Evolutionary conservation across 1,284 basidiomycete species (phyloP).

Genomic region (Gymnopus androsaceus): DNA sequence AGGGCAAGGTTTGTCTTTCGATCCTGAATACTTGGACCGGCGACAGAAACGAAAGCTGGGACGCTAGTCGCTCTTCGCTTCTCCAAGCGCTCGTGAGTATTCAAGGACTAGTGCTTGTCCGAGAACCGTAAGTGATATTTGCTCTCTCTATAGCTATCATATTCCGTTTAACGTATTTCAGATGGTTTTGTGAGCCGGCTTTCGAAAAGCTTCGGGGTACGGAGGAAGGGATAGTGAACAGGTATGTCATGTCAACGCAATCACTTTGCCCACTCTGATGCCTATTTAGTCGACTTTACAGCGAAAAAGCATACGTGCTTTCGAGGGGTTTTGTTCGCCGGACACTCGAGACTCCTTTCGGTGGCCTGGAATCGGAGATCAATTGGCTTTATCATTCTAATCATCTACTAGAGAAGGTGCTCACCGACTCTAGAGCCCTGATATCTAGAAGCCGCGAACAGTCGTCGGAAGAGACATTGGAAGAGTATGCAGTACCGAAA

Average conservation of each 20-base stretch:
- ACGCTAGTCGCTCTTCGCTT: slow-evolving; percentile 75
- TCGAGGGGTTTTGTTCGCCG: slow-evolving; percentile 87
- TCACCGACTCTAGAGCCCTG: slow-evolving; percentile 62
- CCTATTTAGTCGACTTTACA: slow-evolving; percentile 72
- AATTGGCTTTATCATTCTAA: slow-evolving; percentile 72
- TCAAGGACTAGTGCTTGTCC: slow-evolving; percentile 89
- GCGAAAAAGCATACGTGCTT: slow-evolving; percentile 90
- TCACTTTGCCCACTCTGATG: neutral
- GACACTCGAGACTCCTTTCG: slow-evolving; percentile 77
- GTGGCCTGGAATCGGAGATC: slow-evolving; percentile 75
- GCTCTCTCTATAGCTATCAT: neutral
- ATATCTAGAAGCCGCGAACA: slow-evolving; percentile 65
- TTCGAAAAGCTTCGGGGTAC: slow-evolving; percentile 90
- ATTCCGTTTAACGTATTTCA: slow-evolving; percentile 27
- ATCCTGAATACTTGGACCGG: slow-evolving; percentile 93
- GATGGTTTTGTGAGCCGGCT: slow-evolving; percentile 90
- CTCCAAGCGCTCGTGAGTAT: slow-evolving; percentile 93
- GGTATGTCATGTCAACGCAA: slow-evolving; percentile 38
- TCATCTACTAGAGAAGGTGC: slow-evolving; percentile 67
- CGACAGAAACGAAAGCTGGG: slow-evolving; percentile 86
- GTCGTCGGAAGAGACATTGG: slow-evolving; percentile 19
- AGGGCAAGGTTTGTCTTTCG: slow-evolving; percentile 93
- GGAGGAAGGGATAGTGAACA: slow-evolving; percentile 85
- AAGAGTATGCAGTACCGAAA: slow-evolving; percentile 66
- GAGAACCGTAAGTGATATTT: slow-evolving; percentile 71